Evolutionary conservation across 345 rosid genomes (phyloP), one percentile per base, ranked within the genome.

Genomic region (Gossypium anomalum): DNA sequence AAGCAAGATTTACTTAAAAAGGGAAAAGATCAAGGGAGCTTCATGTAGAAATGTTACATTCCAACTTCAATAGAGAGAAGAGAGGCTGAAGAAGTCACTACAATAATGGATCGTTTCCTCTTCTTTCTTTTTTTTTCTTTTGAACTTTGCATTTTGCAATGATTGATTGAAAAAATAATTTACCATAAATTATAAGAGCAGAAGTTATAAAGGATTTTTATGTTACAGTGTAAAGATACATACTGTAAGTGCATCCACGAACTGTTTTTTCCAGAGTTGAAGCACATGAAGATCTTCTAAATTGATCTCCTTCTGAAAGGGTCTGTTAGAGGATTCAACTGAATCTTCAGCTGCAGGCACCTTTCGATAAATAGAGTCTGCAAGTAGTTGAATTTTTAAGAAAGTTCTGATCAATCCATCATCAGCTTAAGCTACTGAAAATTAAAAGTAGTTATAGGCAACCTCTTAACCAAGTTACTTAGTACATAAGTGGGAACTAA

Each of bases 211-310:
- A 64, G 34, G 53, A 66, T 44, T 44, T 27, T 51, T 7, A 27
- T 10, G 29, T n/a, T 25, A 67, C 45, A 55, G 44, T 41, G 53
- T 8, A 25, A 48, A 45, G 44, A 38, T 64, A 34, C n/a, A 55
- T 87, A 92, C 93, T 89, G 2, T 78, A 17, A 90, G 49, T 55
- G 92, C 92, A 76, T 92, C 94, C 78, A 86, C 70, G 78, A 92
- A 92, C 62, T 94, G 98, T 67, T 82, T 83, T 80, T 88, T 94
- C 98, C 98, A 94, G 64, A 79, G 60, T 67, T 87, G 67, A 57
- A 85, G 78, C 74, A 85, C 78, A 70, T 75, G 48, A 68, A 76
- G 27, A 27, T 81, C 73, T 44, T 74, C 79, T 41, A 60, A 68
- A 66, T 45, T 60, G 63, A 14, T 67, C 80, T 87, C 86, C 70